These are phyloP conservation scores for Erysimum cheiranthoides DNA, from an alignment of 345 rosid genomes.

Conservation along the genomic window DNA sequence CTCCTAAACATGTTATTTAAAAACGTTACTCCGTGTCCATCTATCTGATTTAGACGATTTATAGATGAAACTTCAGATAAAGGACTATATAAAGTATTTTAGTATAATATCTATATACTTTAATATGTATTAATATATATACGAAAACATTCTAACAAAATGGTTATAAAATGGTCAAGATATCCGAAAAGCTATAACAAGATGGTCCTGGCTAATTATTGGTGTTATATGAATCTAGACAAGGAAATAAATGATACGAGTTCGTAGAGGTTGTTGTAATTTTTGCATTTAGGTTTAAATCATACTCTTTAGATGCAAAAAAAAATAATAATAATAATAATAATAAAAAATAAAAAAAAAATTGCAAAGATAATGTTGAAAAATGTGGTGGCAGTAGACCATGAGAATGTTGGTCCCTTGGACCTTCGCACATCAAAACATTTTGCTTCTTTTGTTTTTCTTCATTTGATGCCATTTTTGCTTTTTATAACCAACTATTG, in stretches of 20 bases:
- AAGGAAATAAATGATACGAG: neutral
- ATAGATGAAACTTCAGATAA: neutral
- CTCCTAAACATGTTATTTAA: conserved; percentile 2
- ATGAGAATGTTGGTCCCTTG: conserved; percentile 48
- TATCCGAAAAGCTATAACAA: conserved; percentile 15
- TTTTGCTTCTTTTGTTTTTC: conserved; percentile 27
- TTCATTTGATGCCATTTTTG: conserved; percentile 27
- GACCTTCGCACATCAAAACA: conserved; percentile 28
- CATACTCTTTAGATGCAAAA: neutral
- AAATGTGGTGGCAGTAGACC: conserved; percentile 33
- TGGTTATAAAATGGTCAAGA: conserved; percentile 3
- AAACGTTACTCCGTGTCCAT: neutral
- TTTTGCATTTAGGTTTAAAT: neutral
- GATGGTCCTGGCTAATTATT: conserved; percentile 25
- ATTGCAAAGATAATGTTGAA: conserved; percentile 12
- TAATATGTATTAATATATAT: neutral
- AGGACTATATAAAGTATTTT: neutral
- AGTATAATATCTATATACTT: neutral
- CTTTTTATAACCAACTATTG: conserved; percentile 16
- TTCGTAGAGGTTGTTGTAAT: conserved; percentile 9
- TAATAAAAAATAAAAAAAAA: no score
- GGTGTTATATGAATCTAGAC: conserved; percentile 19
- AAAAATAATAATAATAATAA: no score
- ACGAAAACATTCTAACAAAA: neutral
- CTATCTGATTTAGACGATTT: neutral